Conservation (phyloP, 768 basidiomycete genomes). For the Suillus bovinus region DNA sequence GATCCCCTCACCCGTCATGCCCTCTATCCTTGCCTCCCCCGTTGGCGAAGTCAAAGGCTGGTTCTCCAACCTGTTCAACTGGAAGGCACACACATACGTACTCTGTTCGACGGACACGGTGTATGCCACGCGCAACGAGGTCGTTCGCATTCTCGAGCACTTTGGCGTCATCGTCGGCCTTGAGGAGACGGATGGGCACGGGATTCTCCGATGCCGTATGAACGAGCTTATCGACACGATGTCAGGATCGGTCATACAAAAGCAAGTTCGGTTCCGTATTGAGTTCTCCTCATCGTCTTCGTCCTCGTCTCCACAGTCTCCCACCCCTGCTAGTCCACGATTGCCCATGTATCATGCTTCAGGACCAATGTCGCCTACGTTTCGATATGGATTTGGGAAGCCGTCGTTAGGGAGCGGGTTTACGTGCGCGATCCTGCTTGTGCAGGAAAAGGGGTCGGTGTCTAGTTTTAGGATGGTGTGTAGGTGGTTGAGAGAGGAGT, state of each 20-base stretch:
- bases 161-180: slow-evolving; percentile 65
- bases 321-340: slow-evolving; percentile 24
- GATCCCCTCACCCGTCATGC: slow-evolving; percentile 39
- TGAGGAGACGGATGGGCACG: slow-evolving; percentile 48
- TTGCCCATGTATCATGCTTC: slow-evolving; percentile 28
- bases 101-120: slow-evolving; percentile 60
- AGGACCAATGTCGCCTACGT: slow-evolving; percentile 24
- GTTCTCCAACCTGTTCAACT: slow-evolving; percentile 95
- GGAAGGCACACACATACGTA: slow-evolving; percentile 64
- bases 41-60: slow-evolving; percentile 87
- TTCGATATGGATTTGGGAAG: slow-evolving; percentile 28
- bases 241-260: slow-evolving; percentile 50
- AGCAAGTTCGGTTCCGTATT: slow-evolving; percentile 80
- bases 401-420: slow-evolving; percentile 34
- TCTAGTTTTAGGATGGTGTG: slow-evolving; percentile 82
- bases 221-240: slow-evolving; percentile 47
- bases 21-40: slow-evolving; percentile 59
- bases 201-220: slow-evolving; percentile 51
- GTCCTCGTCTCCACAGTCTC: slow-evolving; percentile 22
- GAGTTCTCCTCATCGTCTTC: slow-evolving; percentile 52
- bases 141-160: slow-evolving; percentile 60
- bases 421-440: slow-evolving; percentile 69
- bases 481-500: slow-evolving; percentile 69
- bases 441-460: slow-evolving; percentile 89
- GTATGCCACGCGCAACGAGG: slow-evolving; percentile 62